Evolutionary conservation across 352 stramenopile species (phyloP).

Genomic region (Globisporangium emineosum): DNA sequence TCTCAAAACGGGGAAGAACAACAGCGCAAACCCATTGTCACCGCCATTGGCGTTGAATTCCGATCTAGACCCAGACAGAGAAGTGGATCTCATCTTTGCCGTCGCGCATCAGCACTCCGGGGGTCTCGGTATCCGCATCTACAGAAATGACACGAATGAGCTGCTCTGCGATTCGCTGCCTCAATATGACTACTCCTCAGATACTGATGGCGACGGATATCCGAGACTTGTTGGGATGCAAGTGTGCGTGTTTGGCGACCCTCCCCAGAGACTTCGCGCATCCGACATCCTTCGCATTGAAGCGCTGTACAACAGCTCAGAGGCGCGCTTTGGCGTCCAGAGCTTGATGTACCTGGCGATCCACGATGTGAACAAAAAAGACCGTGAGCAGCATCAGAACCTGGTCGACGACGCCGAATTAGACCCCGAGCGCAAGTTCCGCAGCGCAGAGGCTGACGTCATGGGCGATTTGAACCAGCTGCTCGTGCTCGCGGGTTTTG

Average conservation of each 20-base stretch:
- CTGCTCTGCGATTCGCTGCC: slow-evolving; percentile 9
- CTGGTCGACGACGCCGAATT: neutral
- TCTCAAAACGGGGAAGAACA: neutral
- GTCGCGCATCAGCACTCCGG: slow-evolving; percentile 5
- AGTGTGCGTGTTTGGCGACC: slow-evolving; percentile 11
- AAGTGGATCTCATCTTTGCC: slow-evolving; percentile 12
- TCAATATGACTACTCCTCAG: neutral
- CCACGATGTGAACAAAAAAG: slow-evolving; percentile 2
- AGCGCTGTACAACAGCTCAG: slow-evolving; percentile 10
- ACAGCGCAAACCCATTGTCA: neutral
- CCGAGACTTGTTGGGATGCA: neutral
- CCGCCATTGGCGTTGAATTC: neutral
- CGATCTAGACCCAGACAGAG: slow-evolving; percentile 2
- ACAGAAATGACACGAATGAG: neutral
- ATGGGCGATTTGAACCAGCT: slow-evolving; percentile 10
- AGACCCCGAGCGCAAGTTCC: slow-evolving; percentile 1
- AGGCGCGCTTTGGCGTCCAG: slow-evolving; percentile 13
- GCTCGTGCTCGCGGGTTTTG: neutral
- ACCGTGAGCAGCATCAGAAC: slow-evolving; percentile 4
- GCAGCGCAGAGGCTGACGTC: slow-evolving; percentile 7
- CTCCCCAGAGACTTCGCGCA: neutral
- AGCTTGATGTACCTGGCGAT: slow-evolving; percentile 14
- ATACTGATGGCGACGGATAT: neutral
- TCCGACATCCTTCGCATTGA: slow-evolving; percentile 12
- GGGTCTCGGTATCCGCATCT: slow-evolving; percentile 9